Base-by-base conservation (phyloP, 1,284 basidiomycete genomes). In the Gymnopus androsaceus region DNA sequence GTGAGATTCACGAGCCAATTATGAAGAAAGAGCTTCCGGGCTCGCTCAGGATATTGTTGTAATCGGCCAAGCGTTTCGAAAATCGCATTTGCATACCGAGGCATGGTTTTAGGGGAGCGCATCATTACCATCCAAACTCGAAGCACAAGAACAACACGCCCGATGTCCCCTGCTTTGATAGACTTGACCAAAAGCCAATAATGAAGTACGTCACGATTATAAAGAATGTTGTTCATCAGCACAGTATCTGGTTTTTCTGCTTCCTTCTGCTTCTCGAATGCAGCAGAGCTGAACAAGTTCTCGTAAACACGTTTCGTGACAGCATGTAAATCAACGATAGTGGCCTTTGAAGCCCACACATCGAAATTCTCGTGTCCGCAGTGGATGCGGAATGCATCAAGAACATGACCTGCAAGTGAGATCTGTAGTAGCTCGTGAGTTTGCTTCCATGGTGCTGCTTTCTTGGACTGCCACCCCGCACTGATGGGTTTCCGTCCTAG, bases 81-180 rank as follows among this genome's bases (percentile, higher is more conserved):
- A 1, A 71, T 58, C 0, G 66, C 66, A 61, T 70, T 64, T 0
- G 67, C 69, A 59, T 71, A 71, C 34, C 66, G 66, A 0, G 69
- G 67, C 56, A 64, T 71, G 9, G 66, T 64, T 14, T 63, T 63
- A 3, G 60, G 59, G 1, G 61, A 58, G 8, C 64, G 55, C 58
- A 70, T 67, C 55, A 65, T 65, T 12, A 70, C 51, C 65, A 69
- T 65, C 52, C 62, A 62, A 33, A 66, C 55, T 0, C 42, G 28
- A 0, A 69, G 45, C 4, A 69, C 45, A 33, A 65, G 60, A 9
- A 69, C 46, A 14, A 69, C 66, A 3, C 58, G 55, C 1, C 69
- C 69, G 17, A 70, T 66, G 51, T 70, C 68, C 0, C 68, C 68
- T 17, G 57, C 44, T 54, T 69, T 69, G 58, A 71, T 64, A 0